Conservation (phyloP, 2,329 filamentous ascomycete species). For the Bertia moriformis region DNA sequence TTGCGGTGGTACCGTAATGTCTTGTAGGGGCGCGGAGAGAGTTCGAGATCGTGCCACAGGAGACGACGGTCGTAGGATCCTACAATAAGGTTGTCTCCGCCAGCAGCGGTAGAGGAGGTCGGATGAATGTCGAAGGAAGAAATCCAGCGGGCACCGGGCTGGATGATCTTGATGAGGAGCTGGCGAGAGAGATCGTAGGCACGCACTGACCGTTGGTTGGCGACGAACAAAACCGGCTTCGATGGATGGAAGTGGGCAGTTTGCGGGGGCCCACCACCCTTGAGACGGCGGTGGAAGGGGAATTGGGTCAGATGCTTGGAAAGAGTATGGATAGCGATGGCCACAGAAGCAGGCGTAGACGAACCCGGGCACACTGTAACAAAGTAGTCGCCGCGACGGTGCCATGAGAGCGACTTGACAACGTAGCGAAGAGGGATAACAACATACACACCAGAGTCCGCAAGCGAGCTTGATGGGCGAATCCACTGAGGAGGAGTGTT, state of each 20-base stretch:
- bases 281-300: constrained; percentile 58
- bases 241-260: constrained; percentile 89
- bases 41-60: constrained; percentile 91
- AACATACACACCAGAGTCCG: constrained; percentile 65
- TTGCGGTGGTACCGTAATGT: constrained; percentile 88
- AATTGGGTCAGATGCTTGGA: constrained; percentile 90
- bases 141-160: constrained; percentile 86
- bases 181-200: constrained; percentile 88
- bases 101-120: constrained; percentile 12
- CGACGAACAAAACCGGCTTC: constrained; percentile 86
- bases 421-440: constrained; percentile 66
- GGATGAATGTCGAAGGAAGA: constrained; percentile 87
- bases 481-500: constrained; percentile 70
- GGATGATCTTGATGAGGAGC: constrained; percentile 80
- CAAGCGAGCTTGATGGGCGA: constrained; percentile 59
- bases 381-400: constrained; percentile 85
- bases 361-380: constrained; percentile 56
- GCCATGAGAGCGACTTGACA: constrained; percentile 85
- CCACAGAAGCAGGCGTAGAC: constrained; percentile 60
- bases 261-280: constrained; percentile 61
- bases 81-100: constrained; percentile 85
- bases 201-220: constrained; percentile 82
- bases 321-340: constrained; percentile 86
- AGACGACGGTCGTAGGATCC: constrained; percentile 88
- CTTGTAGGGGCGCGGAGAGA: constrained; percentile 83